Conservation (phyloP, 1,284 basidiomycete species). For the Puccinia novopanici region DNA sequence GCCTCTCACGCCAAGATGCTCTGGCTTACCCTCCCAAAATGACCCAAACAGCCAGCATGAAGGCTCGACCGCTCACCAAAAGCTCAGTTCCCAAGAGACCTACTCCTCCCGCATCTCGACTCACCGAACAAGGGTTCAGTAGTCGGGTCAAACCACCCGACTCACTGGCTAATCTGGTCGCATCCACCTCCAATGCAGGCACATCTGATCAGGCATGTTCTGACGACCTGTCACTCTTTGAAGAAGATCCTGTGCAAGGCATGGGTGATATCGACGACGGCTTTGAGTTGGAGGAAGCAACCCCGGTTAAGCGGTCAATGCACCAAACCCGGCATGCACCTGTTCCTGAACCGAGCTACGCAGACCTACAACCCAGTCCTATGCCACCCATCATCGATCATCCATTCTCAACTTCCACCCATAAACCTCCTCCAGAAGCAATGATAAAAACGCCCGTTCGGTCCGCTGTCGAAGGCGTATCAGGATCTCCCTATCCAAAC, state of each 20-base stretch:
- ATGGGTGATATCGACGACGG: slow-evolving; percentile 12
- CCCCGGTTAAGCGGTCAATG: background rate
- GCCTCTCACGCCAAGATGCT: background rate
- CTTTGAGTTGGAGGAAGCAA: slow-evolving; percentile 28
- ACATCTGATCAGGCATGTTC: slow-evolving; percentile 31
- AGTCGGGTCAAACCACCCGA: slow-evolving; percentile 11
- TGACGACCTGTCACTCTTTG: slow-evolving; percentile 35
- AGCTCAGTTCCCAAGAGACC: background rate
- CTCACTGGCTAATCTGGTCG: slow-evolving; percentile 1
- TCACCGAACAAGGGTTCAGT: background rate
- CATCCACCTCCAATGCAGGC: background rate
- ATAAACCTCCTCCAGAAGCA: background rate
- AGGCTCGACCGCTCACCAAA: background rate
- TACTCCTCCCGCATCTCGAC: background rate
- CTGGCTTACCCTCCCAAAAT: background rate
- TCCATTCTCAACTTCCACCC: slow-evolving; percentile 3
- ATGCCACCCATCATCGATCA: slow-evolving; percentile 6
- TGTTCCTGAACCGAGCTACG: background rate
- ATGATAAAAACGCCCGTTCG: background rate
- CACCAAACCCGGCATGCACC: background rate
- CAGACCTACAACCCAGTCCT: background rate
- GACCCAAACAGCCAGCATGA: background rate
- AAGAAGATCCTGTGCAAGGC: slow-evolving; percentile 39
- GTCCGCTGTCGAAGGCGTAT: background rate
- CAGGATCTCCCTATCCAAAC: slow-evolving; percentile 46